Conservation (phyloP, 1,139 yeast species). For the Debaryomyces nepalensis region DNA sequence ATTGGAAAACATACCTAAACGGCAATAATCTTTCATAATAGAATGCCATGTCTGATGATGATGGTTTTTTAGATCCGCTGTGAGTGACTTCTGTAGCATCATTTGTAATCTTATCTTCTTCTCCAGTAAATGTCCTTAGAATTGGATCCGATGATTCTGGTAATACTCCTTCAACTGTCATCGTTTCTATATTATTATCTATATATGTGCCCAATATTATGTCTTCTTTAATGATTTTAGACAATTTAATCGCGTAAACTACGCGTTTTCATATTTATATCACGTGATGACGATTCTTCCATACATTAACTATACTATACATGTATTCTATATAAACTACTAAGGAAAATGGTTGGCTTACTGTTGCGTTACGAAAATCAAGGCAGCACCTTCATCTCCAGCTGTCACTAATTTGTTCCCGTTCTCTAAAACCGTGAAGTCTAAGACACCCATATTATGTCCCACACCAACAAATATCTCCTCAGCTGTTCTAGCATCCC, state of each 20-base stretch:
- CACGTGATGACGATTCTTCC: conserved; percentile 3
- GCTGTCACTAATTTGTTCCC: conserved; percentile 83
- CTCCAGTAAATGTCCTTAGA: conserved; percentile 2
- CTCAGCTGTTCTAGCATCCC: conserved; percentile 87
- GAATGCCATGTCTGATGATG: conserved; percentile 69
- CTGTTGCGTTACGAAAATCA: conserved; percentile 55
- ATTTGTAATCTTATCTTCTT: conserved; percentile 1
- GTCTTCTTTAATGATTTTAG: background rate
- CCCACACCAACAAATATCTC: conserved; percentile 82
- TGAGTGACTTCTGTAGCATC: background rate
- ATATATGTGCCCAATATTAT: background rate
- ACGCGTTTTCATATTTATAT: conserved; percentile 1
- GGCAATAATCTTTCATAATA: conserved; percentile 78
- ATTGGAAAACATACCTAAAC: conserved; percentile 73
- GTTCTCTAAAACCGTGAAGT: conserved; percentile 66
- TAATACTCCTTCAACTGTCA: conserved; percentile 11
- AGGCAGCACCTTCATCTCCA: conserved; percentile 96
- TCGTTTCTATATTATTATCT: background rate
- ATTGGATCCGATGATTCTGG: background rate
- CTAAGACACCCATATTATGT: conserved; percentile 92
- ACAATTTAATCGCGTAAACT: conserved; percentile 4
- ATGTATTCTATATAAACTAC: background rate
- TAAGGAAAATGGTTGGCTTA: conserved; percentile 10
- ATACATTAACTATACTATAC: conserved; percentile 4
- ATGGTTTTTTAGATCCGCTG: conserved; percentile 41